Evolutionary conservation across 2,329 filamentous ascomycete genomes (phyloP).

Genomic region (Penicillium sp.): DNA sequence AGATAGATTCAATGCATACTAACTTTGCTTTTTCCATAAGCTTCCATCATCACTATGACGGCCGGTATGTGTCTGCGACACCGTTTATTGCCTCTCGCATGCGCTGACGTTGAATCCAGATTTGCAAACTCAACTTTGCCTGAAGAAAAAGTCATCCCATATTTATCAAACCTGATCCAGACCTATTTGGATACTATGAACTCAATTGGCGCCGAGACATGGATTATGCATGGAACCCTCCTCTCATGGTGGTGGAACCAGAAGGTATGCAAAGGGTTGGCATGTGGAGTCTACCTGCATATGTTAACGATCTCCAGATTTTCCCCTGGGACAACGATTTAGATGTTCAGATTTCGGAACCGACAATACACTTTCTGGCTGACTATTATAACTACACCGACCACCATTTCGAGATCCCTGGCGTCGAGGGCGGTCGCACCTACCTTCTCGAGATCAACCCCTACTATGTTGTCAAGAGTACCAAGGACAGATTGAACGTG

Average conservation of each 20-base stretch:
- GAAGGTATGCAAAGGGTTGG: slow-evolving; percentile 34
- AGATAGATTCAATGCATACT: not conserved
- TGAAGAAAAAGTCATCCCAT: slow-evolving; percentile 48
- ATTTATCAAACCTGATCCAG: slow-evolving; percentile 55
- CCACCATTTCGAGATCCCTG: slow-evolving; percentile 48
- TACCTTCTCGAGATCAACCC: slow-evolving; percentile 64
- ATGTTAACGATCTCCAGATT: slow-evolving; percentile 37
- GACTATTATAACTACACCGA: slow-evolving; percentile 64
- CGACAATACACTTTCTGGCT: slow-evolving; percentile 57
- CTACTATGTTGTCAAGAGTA: slow-evolving; percentile 49
- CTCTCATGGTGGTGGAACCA: slow-evolving; percentile 66
- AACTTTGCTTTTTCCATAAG: slow-evolving; percentile 24
- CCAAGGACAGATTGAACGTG: slow-evolving; percentile 52
- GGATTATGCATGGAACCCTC: slow-evolving; percentile 64
- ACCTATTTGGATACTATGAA: slow-evolving; percentile 60
- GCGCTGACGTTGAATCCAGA: slow-evolving; percentile 27
- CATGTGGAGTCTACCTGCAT: not conserved
- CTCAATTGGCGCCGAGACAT: slow-evolving; percentile 59
- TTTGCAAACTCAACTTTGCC: slow-evolving; percentile 52
- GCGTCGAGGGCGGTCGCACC: slow-evolving; percentile 36
- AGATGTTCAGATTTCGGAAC: slow-evolving; percentile 60
- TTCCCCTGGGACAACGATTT: slow-evolving; percentile 65
- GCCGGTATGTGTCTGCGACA: slow-evolving; percentile 35
- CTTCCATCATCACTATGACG: slow-evolving; percentile 60
- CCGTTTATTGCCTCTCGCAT: not conserved